Conservation (phyloP, 148 eudicot species). For the Nepenthes gracilis region DNA sequence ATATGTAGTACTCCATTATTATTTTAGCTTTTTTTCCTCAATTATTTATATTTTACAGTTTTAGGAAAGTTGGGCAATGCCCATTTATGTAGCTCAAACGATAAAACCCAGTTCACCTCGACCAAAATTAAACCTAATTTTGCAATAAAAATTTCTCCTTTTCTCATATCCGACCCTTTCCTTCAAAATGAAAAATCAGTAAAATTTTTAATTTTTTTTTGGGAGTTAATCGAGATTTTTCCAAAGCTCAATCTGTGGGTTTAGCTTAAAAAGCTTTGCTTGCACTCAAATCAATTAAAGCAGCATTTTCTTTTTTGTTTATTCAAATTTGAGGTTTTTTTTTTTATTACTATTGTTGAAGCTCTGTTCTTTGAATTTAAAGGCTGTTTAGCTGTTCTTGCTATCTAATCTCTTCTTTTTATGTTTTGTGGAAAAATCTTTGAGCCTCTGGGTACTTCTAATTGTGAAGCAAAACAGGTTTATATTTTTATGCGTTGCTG, state of each 20-base stretch:
- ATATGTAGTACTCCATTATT: slow-evolving; percentile 38
- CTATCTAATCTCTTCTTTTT: too few relatives aligned
- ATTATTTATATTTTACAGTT: slow-evolving; percentile 22
- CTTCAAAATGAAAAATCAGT: slow-evolving; percentile 5
- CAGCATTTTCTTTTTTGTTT: neutral
- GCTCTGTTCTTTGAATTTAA: neutral
- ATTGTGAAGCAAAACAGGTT: neutral
- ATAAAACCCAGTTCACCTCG: slow-evolving; percentile 32
- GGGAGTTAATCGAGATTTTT: slow-evolving; percentile 2
- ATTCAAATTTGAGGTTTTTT: neutral
- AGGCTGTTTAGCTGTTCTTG: too few relatives aligned
- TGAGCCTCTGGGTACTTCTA: neutral
- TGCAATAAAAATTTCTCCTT: slow-evolving; percentile 4
- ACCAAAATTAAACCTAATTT: slow-evolving; percentile 34
- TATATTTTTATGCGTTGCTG: slow-evolving; percentile 9
- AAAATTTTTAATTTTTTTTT: neutral
- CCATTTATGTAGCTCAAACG: slow-evolving; percentile 14
- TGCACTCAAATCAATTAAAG: slow-evolving; percentile 22
- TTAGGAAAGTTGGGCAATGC: slow-evolving; percentile 3
- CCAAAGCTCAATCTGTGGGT: slow-evolving; percentile 2
- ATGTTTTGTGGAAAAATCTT: neutral
- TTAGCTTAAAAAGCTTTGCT: slow-evolving; percentile 7
- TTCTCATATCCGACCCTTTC: neutral
- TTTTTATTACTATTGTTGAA: neutral
- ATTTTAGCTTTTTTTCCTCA: slow-evolving; percentile 22